Evolutionary conservation across 2,329 filamentous ascomycete genomes (phyloP).

Genomic region (Lachnellula arida): DNA sequence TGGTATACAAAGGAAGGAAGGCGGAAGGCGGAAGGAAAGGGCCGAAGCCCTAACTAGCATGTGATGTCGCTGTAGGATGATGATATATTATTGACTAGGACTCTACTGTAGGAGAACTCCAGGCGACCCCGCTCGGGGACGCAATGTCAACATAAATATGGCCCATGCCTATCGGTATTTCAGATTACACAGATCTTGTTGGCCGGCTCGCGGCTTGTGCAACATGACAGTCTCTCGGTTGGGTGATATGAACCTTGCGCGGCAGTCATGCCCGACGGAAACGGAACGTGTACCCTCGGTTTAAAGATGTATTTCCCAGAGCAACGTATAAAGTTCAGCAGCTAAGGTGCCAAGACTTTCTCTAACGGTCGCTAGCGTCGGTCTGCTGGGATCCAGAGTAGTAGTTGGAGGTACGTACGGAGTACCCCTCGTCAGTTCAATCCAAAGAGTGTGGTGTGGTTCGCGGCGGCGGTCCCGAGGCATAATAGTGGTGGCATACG

Average conservation of each 20-base stretch:
- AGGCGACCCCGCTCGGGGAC: no score
- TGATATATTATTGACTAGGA: neutral
- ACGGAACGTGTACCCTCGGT: neutral
- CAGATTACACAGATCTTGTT: neutral
- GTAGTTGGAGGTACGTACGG: no score
- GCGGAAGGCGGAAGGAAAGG: neutral
- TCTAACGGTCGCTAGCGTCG: no score
- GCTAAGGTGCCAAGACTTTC: no score
- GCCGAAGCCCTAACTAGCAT: neutral
- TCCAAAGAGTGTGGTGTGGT: no score
- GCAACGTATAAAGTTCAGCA: no score
- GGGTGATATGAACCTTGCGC: neutral
- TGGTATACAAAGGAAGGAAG: neutral
- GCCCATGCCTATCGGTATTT: neutral
- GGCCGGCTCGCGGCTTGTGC: neutral
- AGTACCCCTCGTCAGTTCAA: no score
- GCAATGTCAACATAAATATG: neutral
- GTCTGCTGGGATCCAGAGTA: no score
- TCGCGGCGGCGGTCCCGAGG: no score
- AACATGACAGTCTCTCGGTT: neutral
- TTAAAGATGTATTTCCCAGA: neutral
- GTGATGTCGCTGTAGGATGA: neutral
- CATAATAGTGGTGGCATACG: no score
- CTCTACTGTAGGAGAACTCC: neutral
- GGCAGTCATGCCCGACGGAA: neutral